These are phyloP conservation scores for Yarrowia yakushimensis DNA, from an alignment of 805 yeast species.

Conservation along the genomic window DNA sequence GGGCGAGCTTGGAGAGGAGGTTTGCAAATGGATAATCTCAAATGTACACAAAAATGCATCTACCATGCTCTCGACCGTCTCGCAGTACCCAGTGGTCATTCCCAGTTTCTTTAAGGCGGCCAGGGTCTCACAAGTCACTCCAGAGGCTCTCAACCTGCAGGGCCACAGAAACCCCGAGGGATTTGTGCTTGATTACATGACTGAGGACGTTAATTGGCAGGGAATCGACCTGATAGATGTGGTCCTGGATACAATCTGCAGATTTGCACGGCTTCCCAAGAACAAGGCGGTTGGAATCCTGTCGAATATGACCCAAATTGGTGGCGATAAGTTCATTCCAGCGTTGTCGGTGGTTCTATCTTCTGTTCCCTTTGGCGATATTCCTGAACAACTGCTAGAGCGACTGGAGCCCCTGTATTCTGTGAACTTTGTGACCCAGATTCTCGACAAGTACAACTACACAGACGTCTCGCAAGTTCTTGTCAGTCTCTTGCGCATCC, in stretches of 20 bases:
- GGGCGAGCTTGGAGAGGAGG: constrained; percentile 4
- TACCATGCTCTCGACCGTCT: not conserved
- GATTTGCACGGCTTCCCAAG: not conserved
- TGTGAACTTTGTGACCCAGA: not conserved
- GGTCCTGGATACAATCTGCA: not conserved
- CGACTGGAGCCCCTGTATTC: not conserved
- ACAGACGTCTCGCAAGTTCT: constrained; percentile 12
- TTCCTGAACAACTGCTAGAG: constrained; percentile 1
- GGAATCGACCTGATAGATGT: constrained; percentile 1
- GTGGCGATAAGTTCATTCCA: constrained; percentile 26
- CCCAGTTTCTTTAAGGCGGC: constrained; percentile 17
- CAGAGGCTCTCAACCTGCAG: not conserved
- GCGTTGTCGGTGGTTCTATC: not conserved
- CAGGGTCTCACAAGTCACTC: not conserved
- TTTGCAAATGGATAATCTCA: constrained; percentile 1
- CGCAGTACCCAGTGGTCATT: not conserved
- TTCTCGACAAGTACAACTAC: constrained; percentile 8
- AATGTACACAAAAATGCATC: not conserved
- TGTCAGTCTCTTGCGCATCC: not conserved
- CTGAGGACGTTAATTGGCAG: not conserved
- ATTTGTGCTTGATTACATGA: constrained; percentile 4
- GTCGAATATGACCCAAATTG: constrained; percentile 3
- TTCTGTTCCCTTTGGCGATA: not conserved
- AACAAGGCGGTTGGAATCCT: not conserved
- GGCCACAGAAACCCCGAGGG: constrained; percentile 1